Evolutionary conservation across 495 filamentous ascomycete species (phyloP).

Genomic region (Trichoderma reesei): DNA sequence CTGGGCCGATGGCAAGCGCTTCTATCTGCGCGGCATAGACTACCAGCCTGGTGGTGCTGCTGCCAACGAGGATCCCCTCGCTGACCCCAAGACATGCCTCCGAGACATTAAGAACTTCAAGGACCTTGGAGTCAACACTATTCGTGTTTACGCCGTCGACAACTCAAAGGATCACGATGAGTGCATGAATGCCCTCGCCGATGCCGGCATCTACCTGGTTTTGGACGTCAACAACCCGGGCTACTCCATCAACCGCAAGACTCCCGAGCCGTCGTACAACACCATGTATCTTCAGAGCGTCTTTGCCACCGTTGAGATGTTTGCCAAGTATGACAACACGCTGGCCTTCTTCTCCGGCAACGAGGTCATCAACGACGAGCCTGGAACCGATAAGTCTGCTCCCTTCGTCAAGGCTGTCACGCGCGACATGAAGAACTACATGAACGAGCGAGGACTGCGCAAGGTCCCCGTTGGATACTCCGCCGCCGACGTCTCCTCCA

Average conservation of each 20-base stretch:
- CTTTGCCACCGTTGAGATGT: constrained; percentile 86
- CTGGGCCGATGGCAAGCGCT: constrained; percentile 72
- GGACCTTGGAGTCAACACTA: constrained; percentile 78
- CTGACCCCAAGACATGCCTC: constrained; percentile 57
- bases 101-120: constrained; percentile 80
- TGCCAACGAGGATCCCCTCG: constrained; percentile 66
- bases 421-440: constrained; percentile 83
- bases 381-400: constrained; percentile 58
- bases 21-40: constrained; percentile 92
- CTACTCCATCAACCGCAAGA: constrained; percentile 70
- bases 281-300: constrained; percentile 82
- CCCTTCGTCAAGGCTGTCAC: constrained; percentile 91
- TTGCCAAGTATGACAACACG: constrained; percentile 79
- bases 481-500: constrained; percentile 73
- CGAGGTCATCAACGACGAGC: constrained; percentile 83
- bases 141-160: constrained; percentile 89
- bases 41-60: constrained; percentile 92
- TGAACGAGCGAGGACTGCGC: constrained; percentile 63
- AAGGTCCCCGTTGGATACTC: constrained; percentile 88
- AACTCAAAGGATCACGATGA: constrained; percentile 73
- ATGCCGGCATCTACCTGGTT: constrained; percentile 85
- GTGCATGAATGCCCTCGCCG: constrained; percentile 73
- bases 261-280: constrained; percentile 78
- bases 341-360: constrained; percentile 95
- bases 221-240: constrained; percentile 59